Evolutionary conservation across 2,329 filamentous ascomycete species (phyloP).

Genomic region (Ascochyta rabiei): DNA sequence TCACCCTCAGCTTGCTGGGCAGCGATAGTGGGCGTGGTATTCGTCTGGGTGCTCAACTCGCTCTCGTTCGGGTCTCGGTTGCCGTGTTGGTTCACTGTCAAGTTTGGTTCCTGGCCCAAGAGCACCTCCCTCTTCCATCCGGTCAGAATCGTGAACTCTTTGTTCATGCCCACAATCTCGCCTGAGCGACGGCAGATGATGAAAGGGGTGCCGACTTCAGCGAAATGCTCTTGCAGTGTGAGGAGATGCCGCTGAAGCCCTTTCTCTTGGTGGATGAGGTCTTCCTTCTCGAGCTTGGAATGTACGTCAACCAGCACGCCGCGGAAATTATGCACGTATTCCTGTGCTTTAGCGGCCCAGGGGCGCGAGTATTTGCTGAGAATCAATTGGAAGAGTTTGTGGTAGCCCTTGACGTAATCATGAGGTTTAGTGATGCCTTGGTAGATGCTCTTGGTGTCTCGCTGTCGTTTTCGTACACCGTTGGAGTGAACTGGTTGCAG

Average conservation of each 20-base stretch:
- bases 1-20: conserved; percentile 42
- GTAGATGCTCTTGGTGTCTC: conserved; percentile 85
- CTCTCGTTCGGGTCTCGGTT: conserved; percentile 46
- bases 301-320: conserved; percentile 93
- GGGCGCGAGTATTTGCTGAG: conserved; percentile 77
- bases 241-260: conserved; percentile 91
- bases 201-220: conserved; percentile 85
- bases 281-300: conserved; percentile 83
- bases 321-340: conserved; percentile 85
- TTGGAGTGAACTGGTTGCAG: conserved; percentile 42
- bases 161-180: conserved; percentile 92
- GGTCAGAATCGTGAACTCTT: conserved; percentile 94
- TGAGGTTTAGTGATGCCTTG: conserved; percentile 89
- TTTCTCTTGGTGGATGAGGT: conserved; percentile 97
- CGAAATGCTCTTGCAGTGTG: conserved; percentile 91
- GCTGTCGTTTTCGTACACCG: conserved; percentile 56
- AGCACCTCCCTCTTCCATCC: conserved; percentile 93
- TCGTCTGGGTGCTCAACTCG: conserved; percentile 46
- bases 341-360: conserved; percentile 82
- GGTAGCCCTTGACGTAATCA: conserved; percentile 87
- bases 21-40: conserved; percentile 55
- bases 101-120: conserved; percentile 83
- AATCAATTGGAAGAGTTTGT: conserved; percentile 81
- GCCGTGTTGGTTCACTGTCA: conserved; percentile 79
- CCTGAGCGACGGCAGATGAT: conserved; percentile 91